phyloP scores from a whole-genome alignment of 1,284 basidiomycete species.

The Naganishia liquefaciens region DNA sequence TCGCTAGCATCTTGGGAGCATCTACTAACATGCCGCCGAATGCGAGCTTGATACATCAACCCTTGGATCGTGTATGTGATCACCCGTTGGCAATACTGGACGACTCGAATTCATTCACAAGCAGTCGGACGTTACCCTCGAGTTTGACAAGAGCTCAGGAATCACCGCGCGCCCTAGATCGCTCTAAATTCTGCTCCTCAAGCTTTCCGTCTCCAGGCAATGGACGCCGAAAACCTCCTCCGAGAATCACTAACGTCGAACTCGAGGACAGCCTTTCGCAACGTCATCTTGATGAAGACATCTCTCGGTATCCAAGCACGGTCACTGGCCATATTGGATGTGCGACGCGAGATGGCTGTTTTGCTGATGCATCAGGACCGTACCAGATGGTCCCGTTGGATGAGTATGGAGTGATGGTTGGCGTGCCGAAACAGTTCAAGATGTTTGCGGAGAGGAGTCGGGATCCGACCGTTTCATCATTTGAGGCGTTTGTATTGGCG shows the following conservation, averaged over 20 bases:
- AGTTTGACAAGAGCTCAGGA: background rate
- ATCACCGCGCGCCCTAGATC: background rate
- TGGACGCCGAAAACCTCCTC: background rate
- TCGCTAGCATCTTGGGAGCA: too few species aligned
- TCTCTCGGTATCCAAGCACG: constrained; percentile 23
- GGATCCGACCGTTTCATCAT: constrained; percentile 14
- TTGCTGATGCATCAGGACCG: constrained; percentile 20
- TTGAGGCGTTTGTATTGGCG: constrained; percentile 21
- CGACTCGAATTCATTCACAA: too few species aligned
- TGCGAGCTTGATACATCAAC: too few species aligned
- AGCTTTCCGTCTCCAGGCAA: background rate
- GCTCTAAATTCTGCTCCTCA: background rate
- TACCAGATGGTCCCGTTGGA: constrained; percentile 8
- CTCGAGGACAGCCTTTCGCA: background rate
- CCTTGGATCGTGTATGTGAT: background rate
- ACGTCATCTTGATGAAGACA: constrained; percentile 13
- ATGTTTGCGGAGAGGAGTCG: constrained; percentile 12
- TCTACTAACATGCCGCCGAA: too few species aligned
- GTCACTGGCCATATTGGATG: constrained; percentile 11
- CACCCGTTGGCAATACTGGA: background rate
- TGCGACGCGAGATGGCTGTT: constrained; percentile 20
- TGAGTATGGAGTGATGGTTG: constrained; percentile 2
- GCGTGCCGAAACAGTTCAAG: background rate
- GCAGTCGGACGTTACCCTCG: too few species aligned
- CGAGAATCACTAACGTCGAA: background rate